Evolutionary conservation across 495 filamentous ascomycete species (phyloP).

Genomic region (Neurospora hispaniola): DNA sequence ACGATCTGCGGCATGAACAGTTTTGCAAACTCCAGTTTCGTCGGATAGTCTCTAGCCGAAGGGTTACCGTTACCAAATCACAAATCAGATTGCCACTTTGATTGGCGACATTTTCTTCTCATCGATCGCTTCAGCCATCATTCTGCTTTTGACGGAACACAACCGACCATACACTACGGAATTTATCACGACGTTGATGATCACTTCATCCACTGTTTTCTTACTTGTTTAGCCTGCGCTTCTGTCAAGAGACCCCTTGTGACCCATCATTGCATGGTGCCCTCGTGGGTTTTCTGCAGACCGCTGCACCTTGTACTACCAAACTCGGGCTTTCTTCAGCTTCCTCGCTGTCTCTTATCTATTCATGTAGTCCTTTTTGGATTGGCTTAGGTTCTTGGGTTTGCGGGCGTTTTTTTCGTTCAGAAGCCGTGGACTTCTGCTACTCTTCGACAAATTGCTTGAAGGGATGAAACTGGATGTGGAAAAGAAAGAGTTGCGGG

Average conservation of each 20-base stretch:
- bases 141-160: constrained; percentile 18
- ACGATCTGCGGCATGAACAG: constrained; percentile 19
- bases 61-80: constrained; percentile 2
- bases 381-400: neutral
- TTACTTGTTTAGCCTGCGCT: neutral
- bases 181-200: constrained; percentile 23
- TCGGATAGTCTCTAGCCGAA: constrained; percentile 4
- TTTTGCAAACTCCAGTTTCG: neutral
- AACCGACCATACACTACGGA: constrained; percentile 20
- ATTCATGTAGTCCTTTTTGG: neutral
- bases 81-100: constrained; percentile 3
- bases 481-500: neutral
- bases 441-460: neutral
- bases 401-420: neutral
- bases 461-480: neutral
- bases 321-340: neutral
- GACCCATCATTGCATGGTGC: neutral
- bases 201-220: constrained; percentile 2
- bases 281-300: neutral
- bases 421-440: neutral
- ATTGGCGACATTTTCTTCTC: constrained; percentile 17
- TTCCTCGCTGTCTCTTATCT: neutral
- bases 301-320: neutral
- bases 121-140: constrained; percentile 26
- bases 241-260: neutral